These are phyloP conservation scores for Curvularia lunata DNA, from an alignment of 2,329 filamentous ascomycete genomes.

Conservation along the genomic window DNA sequence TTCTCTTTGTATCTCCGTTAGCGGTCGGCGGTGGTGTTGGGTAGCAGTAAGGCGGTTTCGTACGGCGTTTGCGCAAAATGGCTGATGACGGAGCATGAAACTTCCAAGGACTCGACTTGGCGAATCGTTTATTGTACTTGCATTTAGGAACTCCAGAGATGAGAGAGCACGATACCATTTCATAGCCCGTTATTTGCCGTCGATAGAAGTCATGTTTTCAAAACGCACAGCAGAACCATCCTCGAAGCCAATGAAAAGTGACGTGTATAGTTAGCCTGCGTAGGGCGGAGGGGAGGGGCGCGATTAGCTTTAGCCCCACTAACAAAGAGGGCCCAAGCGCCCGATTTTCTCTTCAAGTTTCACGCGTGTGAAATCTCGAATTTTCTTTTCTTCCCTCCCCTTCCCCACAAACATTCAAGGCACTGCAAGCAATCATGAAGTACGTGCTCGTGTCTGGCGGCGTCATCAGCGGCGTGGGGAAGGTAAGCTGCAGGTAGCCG, in stretches of 20 bases:
- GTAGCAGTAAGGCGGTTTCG: slow-evolving; percentile 12
- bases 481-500: slow-evolving; percentile 52
- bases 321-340: slow-evolving; percentile 19
- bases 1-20: slow-evolving; percentile 19
- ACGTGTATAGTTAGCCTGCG: slow-evolving; percentile 26
- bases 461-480: slow-evolving; percentile 50
- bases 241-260: not conserved
- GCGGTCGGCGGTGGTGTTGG: slow-evolving; percentile 7
- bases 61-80: slow-evolving; percentile 6
- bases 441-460: slow-evolving; percentile 82
- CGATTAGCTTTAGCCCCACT: slow-evolving; percentile 17
- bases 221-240: not conserved
- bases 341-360: slow-evolving; percentile 38
- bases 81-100: slow-evolving; percentile 1
- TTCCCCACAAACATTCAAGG: slow-evolving; percentile 50
- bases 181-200: slow-evolving; percentile 38
- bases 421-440: slow-evolving; percentile 68
- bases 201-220: slow-evolving; percentile 15
- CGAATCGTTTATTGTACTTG: slow-evolving; percentile 33
- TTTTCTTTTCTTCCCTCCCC: slow-evolving; percentile 50
- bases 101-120: slow-evolving; percentile 7
- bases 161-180: slow-evolving; percentile 47
- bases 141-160: slow-evolving; percentile 38
- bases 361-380: slow-evolving; percentile 28
- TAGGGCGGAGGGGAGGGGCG: not conserved